Evolutionary conservation across 1,284 basidiomycete genomes (phyloP).

Genomic region (Pulveroboletus sp.): DNA sequence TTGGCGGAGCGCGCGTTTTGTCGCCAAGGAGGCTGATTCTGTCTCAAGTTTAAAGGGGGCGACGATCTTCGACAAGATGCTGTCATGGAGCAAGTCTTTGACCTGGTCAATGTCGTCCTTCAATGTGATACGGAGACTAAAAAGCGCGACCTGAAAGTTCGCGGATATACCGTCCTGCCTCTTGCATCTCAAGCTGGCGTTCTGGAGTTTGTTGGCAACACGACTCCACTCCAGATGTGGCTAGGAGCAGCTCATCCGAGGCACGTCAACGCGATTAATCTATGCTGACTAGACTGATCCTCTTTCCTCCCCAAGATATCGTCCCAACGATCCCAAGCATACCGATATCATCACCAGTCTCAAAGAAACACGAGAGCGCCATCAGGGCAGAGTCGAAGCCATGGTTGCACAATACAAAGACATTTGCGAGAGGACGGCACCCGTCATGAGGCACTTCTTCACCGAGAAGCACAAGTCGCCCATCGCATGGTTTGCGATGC

Average conservation of each 20-base stretch:
- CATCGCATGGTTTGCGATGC: conserved; percentile 90
- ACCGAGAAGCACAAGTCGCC: conserved; percentile 86
- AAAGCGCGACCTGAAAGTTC: conserved; percentile 69
- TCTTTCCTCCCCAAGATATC: conserved; percentile 35
- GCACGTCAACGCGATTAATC: conserved; percentile 37
- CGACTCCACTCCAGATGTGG: conserved; percentile 64
- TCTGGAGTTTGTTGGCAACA: conserved; percentile 89
- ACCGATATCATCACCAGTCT: conserved; percentile 21
- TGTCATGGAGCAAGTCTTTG: conserved; percentile 98
- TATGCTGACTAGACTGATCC: conserved; percentile 19
- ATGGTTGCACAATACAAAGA: conserved; percentile 50
- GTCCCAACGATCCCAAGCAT: conserved; percentile 34
- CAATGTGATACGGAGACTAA: conserved; percentile 71
- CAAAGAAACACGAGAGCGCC: conserved; percentile 29
- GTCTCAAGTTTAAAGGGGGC: conserved; percentile 82
- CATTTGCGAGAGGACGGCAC: conserved; percentile 60
- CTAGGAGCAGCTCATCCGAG: conserved; percentile 56
- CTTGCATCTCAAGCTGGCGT: conserved; percentile 81
- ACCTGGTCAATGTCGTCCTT: conserved; percentile 83
- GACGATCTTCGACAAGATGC: conserved; percentile 96
- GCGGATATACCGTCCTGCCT: conserved; percentile 89
- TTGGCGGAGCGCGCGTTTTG: background rate
- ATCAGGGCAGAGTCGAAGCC: conserved; percentile 29
- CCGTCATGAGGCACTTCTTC: conserved; percentile 94
- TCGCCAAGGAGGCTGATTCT: background rate